These are phyloP conservation scores for Vitis hybrid DNA, from an alignment of 177 flowering plant species.

Conservation along the genomic window DNA sequence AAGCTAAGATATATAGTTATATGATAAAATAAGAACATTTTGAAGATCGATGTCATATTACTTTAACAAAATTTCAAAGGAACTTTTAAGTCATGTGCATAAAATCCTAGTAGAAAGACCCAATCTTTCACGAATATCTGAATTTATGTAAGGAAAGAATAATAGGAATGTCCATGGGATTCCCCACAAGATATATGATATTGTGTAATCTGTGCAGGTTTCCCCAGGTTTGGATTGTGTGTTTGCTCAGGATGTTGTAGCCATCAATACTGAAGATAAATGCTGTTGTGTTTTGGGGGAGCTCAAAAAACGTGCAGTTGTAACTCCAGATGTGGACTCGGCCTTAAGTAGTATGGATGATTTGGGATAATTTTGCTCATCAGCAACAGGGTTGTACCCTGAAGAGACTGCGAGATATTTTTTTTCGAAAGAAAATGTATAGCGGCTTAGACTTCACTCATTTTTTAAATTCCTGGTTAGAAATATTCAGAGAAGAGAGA, in stretches of 20 bases:
- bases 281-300: constrained; percentile 54
- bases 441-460: not conserved
- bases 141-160: no score
- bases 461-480: not conserved
- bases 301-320: constrained; percentile 47
- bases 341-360: constrained; percentile 32
- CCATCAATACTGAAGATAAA: constrained; percentile 48
- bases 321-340: constrained; percentile 65
- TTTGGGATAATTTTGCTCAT: constrained; percentile 13
- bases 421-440: not conserved
- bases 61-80: no score
- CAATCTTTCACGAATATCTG: no score
- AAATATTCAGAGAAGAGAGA: not conserved
- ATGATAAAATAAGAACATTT: no score
- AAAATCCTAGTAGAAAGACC: no score
- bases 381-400: not conserved
- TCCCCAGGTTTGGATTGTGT: constrained; percentile 50
- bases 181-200: not conserved
- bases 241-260: constrained; percentile 65
- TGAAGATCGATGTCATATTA: no score
- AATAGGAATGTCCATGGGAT: no score
- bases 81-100: no score
- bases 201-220: constrained; percentile 40
- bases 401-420: not conserved
- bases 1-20: no score